phyloP scores from a whole-genome alignment of 169 alveolate genomes.

The Babesia sp. region DNA sequence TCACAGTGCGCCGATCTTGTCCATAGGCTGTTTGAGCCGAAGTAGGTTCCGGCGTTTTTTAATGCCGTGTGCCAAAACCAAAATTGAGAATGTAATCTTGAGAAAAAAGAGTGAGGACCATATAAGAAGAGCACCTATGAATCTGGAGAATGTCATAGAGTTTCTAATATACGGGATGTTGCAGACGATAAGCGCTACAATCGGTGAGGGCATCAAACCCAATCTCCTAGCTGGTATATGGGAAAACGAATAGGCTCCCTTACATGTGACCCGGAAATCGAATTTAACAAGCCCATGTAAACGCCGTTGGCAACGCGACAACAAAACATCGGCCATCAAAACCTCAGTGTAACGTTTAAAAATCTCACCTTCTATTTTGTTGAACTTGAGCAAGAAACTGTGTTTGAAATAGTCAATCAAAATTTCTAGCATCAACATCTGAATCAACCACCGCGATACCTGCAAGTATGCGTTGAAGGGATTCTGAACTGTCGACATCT shows the following conservation, averaged over 20 bases:
- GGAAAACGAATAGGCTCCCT: conserved; percentile 70
- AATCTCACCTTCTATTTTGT: conserved; percentile 72
- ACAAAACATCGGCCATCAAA: conserved; percentile 68
- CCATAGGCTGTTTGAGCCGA: conserved; percentile 36
- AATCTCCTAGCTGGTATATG: conserved; percentile 76
- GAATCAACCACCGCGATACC: conserved; percentile 74
- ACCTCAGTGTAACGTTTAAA: conserved; percentile 68
- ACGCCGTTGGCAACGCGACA: conserved; percentile 64
- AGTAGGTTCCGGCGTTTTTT: conserved; percentile 9
- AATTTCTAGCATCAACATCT: conserved; percentile 78
- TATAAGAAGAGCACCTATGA: conserved; percentile 4
- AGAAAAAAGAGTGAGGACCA: conserved; percentile 38
- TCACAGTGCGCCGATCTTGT: conserved; percentile 41
- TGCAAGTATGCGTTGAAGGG: conserved; percentile 66
- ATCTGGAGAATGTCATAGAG: conserved; percentile 14
- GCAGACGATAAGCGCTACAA: conserved; percentile 72
- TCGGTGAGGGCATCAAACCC: conserved; percentile 78
- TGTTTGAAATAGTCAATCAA: conserved; percentile 85
- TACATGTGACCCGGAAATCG: conserved; percentile 70
- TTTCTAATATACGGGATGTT: conserved; percentile 66
- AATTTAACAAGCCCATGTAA: conserved; percentile 39
- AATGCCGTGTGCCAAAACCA: conserved; percentile 39
- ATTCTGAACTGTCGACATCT: conserved; percentile 71
- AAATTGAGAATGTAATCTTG: conserved; percentile 42
- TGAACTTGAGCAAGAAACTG: conserved; percentile 81